phyloP scores from a whole-genome alignment of 2,329 filamentous ascomycete species.

The Colletotrichum zoysiae region DNA sequence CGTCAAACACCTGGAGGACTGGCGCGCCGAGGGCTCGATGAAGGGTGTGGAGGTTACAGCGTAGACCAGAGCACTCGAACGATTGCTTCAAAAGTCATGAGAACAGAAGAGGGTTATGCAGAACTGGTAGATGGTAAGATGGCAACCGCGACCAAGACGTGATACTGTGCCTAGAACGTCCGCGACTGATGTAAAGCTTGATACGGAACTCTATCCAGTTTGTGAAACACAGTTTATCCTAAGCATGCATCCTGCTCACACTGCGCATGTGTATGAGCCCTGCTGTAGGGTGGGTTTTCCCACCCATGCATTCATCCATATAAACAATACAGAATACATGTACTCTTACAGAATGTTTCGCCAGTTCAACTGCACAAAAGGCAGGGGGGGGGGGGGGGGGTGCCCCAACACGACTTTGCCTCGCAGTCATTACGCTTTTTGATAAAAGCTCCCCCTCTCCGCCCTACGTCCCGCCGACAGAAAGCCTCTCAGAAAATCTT shows the following conservation, averaged over 20 bases:
- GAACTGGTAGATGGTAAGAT: background rate
- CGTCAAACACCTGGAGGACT: conserved; percentile 45
- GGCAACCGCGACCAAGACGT: background rate
- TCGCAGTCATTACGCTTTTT: too few relatives aligned
- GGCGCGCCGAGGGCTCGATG: conserved; percentile 50
- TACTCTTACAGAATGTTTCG: too few relatives aligned
- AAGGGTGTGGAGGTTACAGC: conserved; percentile 36
- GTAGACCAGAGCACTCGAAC: background rate
- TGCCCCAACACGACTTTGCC: too few relatives aligned
- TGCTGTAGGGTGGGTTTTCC: too few relatives aligned
- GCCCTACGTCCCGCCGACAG: too few relatives aligned
- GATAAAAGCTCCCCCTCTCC: too few relatives aligned
- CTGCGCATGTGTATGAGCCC: too few relatives aligned
- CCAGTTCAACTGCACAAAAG: too few relatives aligned
- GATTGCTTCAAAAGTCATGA: background rate
- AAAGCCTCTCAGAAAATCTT: conserved; percentile 15
- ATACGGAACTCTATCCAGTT: background rate
- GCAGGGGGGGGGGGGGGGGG: too few relatives aligned
- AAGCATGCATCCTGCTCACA: background rate
- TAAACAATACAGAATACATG: too few relatives aligned
- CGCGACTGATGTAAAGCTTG: background rate
- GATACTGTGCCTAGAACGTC: background rate
- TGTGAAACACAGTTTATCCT: background rate
- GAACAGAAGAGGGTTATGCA: background rate
- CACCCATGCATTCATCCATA: too few relatives aligned